Conservation (phyloP, 306 rosid genomes). For the Pterocarpus macrocarpus region DNA sequence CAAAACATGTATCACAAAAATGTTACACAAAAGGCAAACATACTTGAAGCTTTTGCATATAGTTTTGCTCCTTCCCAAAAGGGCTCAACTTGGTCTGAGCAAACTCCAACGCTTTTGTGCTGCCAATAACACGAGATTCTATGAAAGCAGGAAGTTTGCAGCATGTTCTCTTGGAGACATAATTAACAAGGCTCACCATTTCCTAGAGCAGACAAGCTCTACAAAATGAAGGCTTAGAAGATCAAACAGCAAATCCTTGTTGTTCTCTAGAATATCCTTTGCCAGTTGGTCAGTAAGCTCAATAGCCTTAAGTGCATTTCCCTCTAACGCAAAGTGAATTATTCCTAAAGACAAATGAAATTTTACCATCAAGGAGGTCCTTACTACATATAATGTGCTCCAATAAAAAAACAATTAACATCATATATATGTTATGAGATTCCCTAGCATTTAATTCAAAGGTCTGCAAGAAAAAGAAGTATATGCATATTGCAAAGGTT, state of each 20-base stretch:
- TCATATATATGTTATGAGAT: constrained; percentile 2
- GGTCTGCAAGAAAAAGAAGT: too few relatives aligned
- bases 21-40: constrained; percentile 5
- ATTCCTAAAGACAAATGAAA: constrained; percentile 64
- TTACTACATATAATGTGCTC: constrained; percentile 12
- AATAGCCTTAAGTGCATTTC: constrained; percentile 85
- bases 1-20: neutral
- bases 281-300: constrained; percentile 82
- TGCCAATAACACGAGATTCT: constrained; percentile 68
- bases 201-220: constrained; percentile 77
- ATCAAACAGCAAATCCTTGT: constrained; percentile 86
- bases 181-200: constrained; percentile 68
- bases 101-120: constrained; percentile 96
- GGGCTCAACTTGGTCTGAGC: constrained; percentile 79
- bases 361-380: constrained; percentile 26
- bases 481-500: neutral
- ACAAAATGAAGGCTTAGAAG: constrained; percentile 93
- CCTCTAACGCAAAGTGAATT: constrained; percentile 71
- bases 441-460: neutral
- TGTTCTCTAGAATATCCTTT: constrained; percentile 70
- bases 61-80: constrained; percentile 75
- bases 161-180: constrained; percentile 24
- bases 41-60: constrained; percentile 72
- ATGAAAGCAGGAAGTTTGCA: constrained; percentile 31
- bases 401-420: constrained; percentile 6